phyloP scores from a whole-genome alignment of 73 alveolate species.

The Symbiodinium pilosum region DNA sequence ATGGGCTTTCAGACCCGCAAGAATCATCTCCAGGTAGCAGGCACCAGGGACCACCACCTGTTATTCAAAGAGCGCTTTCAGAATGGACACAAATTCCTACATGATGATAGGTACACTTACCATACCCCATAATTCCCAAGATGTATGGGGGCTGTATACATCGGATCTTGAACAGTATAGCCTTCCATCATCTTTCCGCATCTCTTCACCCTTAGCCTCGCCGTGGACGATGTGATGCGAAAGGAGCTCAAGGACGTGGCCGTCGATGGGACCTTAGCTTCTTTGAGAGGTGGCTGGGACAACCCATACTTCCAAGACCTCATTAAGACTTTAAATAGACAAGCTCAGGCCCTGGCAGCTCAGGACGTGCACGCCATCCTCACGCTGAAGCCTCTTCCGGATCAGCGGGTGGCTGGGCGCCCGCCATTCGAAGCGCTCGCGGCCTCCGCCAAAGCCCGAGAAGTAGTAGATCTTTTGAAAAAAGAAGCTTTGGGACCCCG shows the following conservation, averaged over 20 bases:
- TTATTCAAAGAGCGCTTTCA: background rate
- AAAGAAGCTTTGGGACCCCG: background rate
- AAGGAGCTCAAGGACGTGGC: constrained; percentile 81
- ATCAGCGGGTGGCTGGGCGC: constrained; percentile 70
- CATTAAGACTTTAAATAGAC: too few relatives aligned
- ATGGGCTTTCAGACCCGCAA: constrained; percentile 72
- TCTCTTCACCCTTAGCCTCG: constrained; percentile 33
- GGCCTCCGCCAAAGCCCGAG: constrained; percentile 20
- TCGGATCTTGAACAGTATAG: background rate
- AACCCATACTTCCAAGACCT: too few relatives aligned
- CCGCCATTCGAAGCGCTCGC: constrained; percentile 74
- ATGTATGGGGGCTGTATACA: too few relatives aligned
- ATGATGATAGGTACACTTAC: background rate
- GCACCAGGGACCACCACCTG: constrained; percentile 94
- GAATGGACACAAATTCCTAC: too few relatives aligned
- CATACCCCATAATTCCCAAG: background rate
- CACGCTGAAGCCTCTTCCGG: constrained; percentile 32
- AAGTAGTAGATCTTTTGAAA: too few relatives aligned
- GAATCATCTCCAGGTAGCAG: constrained; percentile 85
- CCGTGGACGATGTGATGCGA: constrained; percentile 94
- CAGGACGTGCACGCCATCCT: constrained; percentile 47
- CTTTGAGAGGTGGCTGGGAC: background rate
- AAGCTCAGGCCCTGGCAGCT: constrained; percentile 70
- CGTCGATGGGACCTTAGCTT: constrained; percentile 67
- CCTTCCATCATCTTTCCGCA: background rate